phyloP scores from a whole-genome alignment of 768 basidiomycete genomes.

The Lactarius sp. region DNA sequence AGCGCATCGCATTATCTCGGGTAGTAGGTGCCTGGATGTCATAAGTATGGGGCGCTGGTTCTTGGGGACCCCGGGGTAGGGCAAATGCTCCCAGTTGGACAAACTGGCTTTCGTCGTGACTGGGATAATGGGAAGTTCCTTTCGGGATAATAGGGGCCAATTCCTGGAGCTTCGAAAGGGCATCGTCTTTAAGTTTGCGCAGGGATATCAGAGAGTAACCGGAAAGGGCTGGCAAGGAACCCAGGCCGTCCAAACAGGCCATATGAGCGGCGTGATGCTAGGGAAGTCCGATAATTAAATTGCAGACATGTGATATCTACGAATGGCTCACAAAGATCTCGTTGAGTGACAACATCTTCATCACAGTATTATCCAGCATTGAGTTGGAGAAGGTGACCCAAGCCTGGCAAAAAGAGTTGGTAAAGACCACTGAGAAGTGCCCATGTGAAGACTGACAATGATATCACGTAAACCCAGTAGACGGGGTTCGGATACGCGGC shows the following conservation, averaged over 20 bases:
- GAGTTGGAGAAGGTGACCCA: constrained; percentile 90
- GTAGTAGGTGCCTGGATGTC: constrained; percentile 88
- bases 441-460: constrained; percentile 48
- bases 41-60: constrained; percentile 46
- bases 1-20: constrained; percentile 77
- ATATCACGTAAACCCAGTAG: constrained; percentile 82
- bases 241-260: constrained; percentile 87
- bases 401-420: constrained; percentile 45
- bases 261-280: constrained; percentile 92
- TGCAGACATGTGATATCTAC: neutral
- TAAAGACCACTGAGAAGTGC: neutral
- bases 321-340: constrained; percentile 65
- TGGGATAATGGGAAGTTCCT: constrained; percentile 28
- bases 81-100: constrained; percentile 72
- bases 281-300: constrained; percentile 13
- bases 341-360: constrained; percentile 35
- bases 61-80: constrained; percentile 53
- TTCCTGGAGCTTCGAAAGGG: constrained; percentile 47
- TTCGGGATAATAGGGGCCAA: constrained; percentile 47
- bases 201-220: constrained; percentile 58
- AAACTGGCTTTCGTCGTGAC: constrained; percentile 34
- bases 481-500: constrained; percentile 53
- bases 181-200: constrained; percentile 55
- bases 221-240: constrained; percentile 67
- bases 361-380: constrained; percentile 35